Evolutionary conservation across 306 rosid genomes (phyloP), one percentile per base, ranked within the genome.

Genomic region (Cucurbita maxima): DNA sequence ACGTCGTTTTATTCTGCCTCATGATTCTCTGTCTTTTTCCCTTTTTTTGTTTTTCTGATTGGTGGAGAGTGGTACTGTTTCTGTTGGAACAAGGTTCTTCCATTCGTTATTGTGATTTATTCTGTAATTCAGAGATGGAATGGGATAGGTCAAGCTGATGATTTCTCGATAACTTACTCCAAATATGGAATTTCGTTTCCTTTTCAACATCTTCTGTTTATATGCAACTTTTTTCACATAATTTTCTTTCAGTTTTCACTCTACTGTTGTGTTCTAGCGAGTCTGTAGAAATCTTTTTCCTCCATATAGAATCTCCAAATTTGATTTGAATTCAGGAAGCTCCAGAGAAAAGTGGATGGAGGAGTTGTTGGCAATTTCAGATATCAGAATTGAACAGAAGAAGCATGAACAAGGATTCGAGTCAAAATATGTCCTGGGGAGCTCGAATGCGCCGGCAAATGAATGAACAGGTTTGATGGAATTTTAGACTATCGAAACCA

Each of bases 381-480:
- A 74, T 92, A 3, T 82, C 88, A 11, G 88, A 78, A 76, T 83
- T 92, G 75, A 81, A 84, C 83, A 80, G 75, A 80, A 87, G 87
- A 88, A 84, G 90, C 74, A 54, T 34, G 75, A 63, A 73, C 75
- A 88, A 76, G 78, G 87, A 85, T 77, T 80, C n/a, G 1, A 72
- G 69, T 25, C 81, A 68, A 41, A 76, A 80, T 38, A 68, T 75
- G 85, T 88, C 96, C 12, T 92, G 98, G 98, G 98, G 91, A 38
- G 90, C 92, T 71, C 82, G 86, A 79, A 82, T 89, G 88, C 98
- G 98, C 55, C 83, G 82, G 34, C 85, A 82, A 81, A 92, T 69
- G 83, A 73, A 83, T 58, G 5, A 88, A 78, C 58, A 41, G 34
- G 15, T 55, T 75, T 11, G 71, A 66, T n/a, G 38, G 77, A 73